Evolutionary conservation across 1,284 basidiomycete genomes (phyloP).

Genomic region (Ustilago xerochloae): DNA sequence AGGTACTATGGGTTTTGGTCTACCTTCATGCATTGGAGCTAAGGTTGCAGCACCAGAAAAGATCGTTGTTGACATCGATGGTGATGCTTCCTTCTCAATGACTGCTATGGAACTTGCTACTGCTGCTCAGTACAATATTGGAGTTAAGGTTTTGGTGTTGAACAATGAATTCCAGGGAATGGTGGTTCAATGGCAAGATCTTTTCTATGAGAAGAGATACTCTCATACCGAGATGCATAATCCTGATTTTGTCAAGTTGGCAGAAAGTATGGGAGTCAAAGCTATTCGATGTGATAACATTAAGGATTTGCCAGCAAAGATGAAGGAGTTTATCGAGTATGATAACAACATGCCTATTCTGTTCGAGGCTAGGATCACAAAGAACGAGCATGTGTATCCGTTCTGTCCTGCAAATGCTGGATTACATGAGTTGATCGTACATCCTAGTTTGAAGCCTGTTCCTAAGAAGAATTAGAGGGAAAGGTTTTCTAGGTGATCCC

Average conservation of each 20-base stretch:
- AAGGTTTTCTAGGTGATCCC: no score
- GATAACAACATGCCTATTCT: constrained; percentile 85
- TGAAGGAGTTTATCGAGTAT: constrained; percentile 99
- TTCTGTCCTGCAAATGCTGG: constrained; percentile 92
- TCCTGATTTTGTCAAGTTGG: constrained; percentile 90
- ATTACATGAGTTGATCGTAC: constrained; percentile 77
- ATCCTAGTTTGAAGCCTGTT: constrained; percentile 53
- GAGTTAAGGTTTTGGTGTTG: constrained; percentile 79
- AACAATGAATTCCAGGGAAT: constrained; percentile 76
- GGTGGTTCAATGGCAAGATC: constrained; percentile 98
- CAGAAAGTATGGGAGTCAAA: constrained; percentile 89
- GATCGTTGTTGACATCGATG: constrained; percentile 94
- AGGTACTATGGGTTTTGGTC: constrained; percentile 93
- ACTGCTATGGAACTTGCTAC: constrained; percentile 98
- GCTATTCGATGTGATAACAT: constrained; percentile 80
- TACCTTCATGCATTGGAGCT: constrained; percentile 92
- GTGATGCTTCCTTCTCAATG: constrained; percentile 96
- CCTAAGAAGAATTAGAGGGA: constrained; percentile 28
- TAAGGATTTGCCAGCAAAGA: constrained; percentile 87
- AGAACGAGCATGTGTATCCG: constrained; percentile 92
- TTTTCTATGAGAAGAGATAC: constrained; percentile 94
- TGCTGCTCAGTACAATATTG: constrained; percentile 88
- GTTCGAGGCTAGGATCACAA: constrained; percentile 88
- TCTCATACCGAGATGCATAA: constrained; percentile 94
- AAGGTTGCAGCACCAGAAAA: constrained; percentile 95